Evolutionary conservation across 2,329 filamentous ascomycete genomes (phyloP).

Genomic region (Epichloe hybrida): DNA sequence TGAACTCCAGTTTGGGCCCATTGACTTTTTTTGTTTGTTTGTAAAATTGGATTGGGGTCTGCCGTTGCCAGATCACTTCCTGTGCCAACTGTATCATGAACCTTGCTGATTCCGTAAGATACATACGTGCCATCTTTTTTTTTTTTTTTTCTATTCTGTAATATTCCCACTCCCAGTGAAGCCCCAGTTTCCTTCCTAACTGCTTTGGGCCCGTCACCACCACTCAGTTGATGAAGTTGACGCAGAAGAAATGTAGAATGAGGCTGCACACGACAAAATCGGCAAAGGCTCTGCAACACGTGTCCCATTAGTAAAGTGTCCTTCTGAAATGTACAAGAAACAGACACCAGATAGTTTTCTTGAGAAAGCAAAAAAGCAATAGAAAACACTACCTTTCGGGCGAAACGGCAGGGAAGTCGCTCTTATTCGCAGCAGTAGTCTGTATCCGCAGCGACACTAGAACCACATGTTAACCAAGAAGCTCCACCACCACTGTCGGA

Average conservation of each 20-base stretch:
- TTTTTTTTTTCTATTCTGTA: too few species aligned
- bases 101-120: not conserved
- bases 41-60: not conserved
- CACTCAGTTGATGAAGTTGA: slow-evolving; percentile 94
- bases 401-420: slow-evolving; percentile 62
- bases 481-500: not conserved
- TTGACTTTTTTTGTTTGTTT: too few species aligned
- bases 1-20: not conserved
- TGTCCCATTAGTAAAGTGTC: not conserved
- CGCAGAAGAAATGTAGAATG: slow-evolving; percentile 95
- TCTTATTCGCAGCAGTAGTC: slow-evolving; percentile 70
- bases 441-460: slow-evolving; percentile 70
- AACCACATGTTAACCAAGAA: not conserved
- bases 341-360: not conserved
- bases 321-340: not conserved
- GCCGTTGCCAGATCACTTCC: not conserved
- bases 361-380: too few species aligned
- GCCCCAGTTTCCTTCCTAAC: too few species aligned
- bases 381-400: slow-evolving; percentile 53
- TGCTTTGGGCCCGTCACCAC: not conserved
- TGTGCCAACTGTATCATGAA: not conserved
- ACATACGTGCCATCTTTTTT: not conserved
- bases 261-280: slow-evolving; percentile 92
- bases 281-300: slow-evolving; percentile 63
- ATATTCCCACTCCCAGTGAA: too few species aligned